A percentile compares a stretch with the other conserved stretches of the same genome.
Conservation (phyloP, 441 rosid genomes). For the Flueggea neowawraea region DNA sequence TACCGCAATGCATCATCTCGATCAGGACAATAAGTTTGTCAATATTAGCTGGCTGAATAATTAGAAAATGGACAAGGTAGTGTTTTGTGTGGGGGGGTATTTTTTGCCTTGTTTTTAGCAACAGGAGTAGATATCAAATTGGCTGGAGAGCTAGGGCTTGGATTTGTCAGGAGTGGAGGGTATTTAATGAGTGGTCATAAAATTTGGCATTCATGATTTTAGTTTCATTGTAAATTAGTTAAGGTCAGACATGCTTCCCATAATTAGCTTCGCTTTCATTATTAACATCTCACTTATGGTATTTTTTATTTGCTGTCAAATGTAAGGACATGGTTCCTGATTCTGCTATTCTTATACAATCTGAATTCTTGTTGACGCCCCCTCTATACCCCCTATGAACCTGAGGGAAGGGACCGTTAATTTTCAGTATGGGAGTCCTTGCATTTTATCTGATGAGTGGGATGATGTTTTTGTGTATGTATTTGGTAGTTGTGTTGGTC, state of each 20-base stretch:
- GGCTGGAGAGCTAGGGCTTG: constrained; percentile 15
- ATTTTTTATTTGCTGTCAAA: constrained; percentile 29
- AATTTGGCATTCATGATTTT: constrained; percentile 6
- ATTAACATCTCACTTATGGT: constrained; percentile 3
- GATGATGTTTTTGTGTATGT: too few relatives aligned
- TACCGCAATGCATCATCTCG: too few relatives aligned
- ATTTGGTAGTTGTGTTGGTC: too few relatives aligned
- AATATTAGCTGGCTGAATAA: constrained; percentile 15
- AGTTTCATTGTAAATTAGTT: constrained; percentile 6
- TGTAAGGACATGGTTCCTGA: constrained; percentile 17
- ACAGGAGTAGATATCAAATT: constrained; percentile 8
- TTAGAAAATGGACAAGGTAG: background rate
- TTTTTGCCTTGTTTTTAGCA: constrained; percentile 9
- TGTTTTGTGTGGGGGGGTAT: background rate
- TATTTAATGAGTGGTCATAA: constrained; percentile 14
- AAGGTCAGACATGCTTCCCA: constrained; percentile 10
- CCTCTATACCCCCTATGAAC: too few relatives aligned
- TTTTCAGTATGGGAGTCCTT: too few relatives aligned
- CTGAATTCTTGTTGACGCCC: constrained; percentile 3
- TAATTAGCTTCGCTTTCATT: constrained; percentile 23
- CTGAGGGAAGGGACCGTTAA: too few relatives aligned
- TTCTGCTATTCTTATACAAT: constrained; percentile 16
- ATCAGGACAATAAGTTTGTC: background rate
- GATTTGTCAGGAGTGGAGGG: constrained; percentile 18
- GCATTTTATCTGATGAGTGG: too few relatives aligned